These are phyloP conservation scores for Cymbopogon flexuosus DNA, from an alignment of 202 grass and related monocot genomes.

Conservation along the genomic window DNA sequence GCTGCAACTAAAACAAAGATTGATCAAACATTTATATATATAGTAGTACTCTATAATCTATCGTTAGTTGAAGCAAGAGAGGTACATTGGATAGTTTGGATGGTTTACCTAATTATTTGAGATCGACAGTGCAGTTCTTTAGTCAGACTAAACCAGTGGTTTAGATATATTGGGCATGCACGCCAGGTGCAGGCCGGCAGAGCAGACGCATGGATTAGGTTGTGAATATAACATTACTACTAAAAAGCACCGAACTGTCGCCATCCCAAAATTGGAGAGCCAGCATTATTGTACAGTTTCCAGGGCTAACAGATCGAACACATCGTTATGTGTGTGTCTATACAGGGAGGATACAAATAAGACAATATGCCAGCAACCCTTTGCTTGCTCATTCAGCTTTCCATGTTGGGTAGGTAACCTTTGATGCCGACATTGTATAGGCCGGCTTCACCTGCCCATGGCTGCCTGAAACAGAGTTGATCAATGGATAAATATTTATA, in stretches of 20 bases:
- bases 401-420: constrained; percentile 35
- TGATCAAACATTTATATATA: neutral
- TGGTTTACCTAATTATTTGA: constrained; percentile 45
- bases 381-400: constrained; percentile 19
- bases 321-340: neutral
- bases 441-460: constrained; percentile 35
- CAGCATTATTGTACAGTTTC: neutral
- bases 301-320: neutral
- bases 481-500: neutral
- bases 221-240: neutral
- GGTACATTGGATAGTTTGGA: constrained; percentile 26
- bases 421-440: constrained; percentile 29
- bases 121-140: constrained; percentile 29
- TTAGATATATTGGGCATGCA: neutral
- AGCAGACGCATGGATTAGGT: constrained; percentile 44
- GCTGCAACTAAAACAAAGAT: constrained; percentile 13
- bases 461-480: neutral
- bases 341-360: neutral
- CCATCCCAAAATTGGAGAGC: constrained; percentile 40
- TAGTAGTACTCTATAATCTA: neutral
- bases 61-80: constrained; percentile 24
- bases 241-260: constrained; percentile 32
- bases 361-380: neutral
- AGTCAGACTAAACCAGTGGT: neutral
- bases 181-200: constrained; percentile 18